Evolutionary conservation across 257 asterid species (phyloP), one percentile per base, ranked within the genome.

Genomic region (Buddleja alternifolia): DNA sequence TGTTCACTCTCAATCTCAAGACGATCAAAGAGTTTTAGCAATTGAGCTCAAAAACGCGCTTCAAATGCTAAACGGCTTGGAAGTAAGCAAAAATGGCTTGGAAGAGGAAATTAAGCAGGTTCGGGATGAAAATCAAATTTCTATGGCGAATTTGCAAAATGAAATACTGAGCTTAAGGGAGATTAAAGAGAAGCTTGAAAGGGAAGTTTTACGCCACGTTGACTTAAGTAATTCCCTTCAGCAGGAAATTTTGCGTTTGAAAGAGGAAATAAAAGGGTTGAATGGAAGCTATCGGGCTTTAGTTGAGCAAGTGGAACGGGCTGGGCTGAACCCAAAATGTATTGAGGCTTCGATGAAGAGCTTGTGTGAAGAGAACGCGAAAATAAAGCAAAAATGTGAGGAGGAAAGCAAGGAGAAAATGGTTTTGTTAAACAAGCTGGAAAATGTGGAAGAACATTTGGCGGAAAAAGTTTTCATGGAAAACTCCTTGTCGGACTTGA

Each of bases 111-210:
- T 90, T 72, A 69, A 10, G 50, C 86, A 66, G 67, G 81, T 80
- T 39, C 82, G 72, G 55, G 90, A 69, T 67, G 96, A 88, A 82
- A 86, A 93, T 44, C 77, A 14, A 17, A 80, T 71, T 66, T 75
- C 82, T 4, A 74, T 84, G 67, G 88, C 84, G 77, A 82, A 75
- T 73, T 75, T 84, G 78, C 85, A 86, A 69, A 82, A 71, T 25
- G 97, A 91, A 63, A 75, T 94, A 24, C 64, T 71, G 58, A 74
- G 76, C 75, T 70, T 94, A 82, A 89, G 89, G 84, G 85, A 76
- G 82, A 83, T 91, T 66, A 91, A 87, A 84, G 89, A 63, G 67
- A 94, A 82, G 52, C 96, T 94, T 29, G 95, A 94, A 77, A 80
- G 71, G 25, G 96, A 87, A 80, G 95, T 88, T 66, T 71, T 73